Base-by-base conservation (phyloP, 768 basidiomycete species). In the Rhodotorula kratochvilovae region DNA sequence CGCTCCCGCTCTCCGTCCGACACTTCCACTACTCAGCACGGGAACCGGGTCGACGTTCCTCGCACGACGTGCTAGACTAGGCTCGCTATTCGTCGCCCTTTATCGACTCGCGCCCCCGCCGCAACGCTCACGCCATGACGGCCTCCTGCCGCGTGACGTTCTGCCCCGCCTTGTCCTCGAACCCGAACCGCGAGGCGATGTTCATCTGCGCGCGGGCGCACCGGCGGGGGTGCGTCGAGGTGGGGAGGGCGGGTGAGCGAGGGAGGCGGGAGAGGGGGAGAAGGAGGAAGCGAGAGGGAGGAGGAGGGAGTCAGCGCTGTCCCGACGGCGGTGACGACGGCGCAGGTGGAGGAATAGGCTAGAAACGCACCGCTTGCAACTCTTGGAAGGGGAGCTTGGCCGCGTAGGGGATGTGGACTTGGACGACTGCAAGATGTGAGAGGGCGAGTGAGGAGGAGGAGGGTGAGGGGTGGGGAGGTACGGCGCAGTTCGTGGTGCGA, bases 331-430 rank as follows among this genome's bases (percentile, higher is more conserved):
- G n/a, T n/a, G n/a, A n/a, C n/a, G n/a, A n/a, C n/a, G n/a, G n/a
- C n/a, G n/a, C n/a, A n/a, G n/a, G n/a, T n/a, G n/a, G n/a, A n/a
- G n/a, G n/a, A n/a, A n/a, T n/a, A n/a, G n/a, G n/a, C n/a, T n/a
- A n/a, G n/a, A n/a, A n/a, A 58, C 39, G 12, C 39, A 58, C 35
- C 72, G 90, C 90, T 84, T 94, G 91, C 79, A 95, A 81, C 84
- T 96, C 92, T 89, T 91, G 77, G 42, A 63, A 72, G 29, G 75
- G 73, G 0, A 76, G 72, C 62, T 48, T 65, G 27, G 95, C 95
- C 19, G 96, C 95, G 79, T 99, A 99, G 36, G 96, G 94, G 80
- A 95, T 91, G 77, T 91, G 75, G 3, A 80, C 77, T 56, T 78
- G 77, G 16, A 72, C 76, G 62, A 80, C 75, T 66, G 74, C 53